These are phyloP conservation scores for Trichosporon sp. DNA, from an alignment of 1,284 basidiomycete species.

Conservation along the genomic window DNA sequence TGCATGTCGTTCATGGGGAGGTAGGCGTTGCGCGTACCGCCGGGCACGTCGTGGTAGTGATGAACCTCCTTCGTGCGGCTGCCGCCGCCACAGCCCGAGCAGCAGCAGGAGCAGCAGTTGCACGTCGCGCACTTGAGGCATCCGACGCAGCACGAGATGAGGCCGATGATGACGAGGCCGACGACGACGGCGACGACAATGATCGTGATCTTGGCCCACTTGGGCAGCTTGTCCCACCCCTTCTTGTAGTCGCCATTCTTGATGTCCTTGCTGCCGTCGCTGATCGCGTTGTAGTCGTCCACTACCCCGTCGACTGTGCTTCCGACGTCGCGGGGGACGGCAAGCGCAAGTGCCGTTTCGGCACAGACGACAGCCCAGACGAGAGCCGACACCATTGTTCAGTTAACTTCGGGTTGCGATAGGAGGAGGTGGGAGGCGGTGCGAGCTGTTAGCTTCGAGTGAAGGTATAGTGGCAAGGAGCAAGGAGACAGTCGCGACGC, in stretches of 20 bases:
- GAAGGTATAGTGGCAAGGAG: no score
- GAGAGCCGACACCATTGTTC: background rate
- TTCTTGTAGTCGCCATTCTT: slow-evolving; percentile 17
- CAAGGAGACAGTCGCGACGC: no score
- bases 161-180: slow-evolving; percentile 6
- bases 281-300: slow-evolving; percentile 6
- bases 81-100: background rate
- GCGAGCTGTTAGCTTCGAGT: background rate
- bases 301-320: background rate
- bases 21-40: background rate
- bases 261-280: background rate
- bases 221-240: slow-evolving; percentile 14
- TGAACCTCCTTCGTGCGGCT: background rate
- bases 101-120: slow-evolving; percentile 15
- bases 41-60: background rate
- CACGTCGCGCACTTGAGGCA: slow-evolving; percentile 11
- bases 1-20: slow-evolving; percentile 15
- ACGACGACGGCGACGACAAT: slow-evolving; percentile 11
- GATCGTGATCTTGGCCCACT: slow-evolving; percentile 2
- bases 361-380: background rate
- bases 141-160: slow-evolving; percentile 11
- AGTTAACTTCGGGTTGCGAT: background rate
- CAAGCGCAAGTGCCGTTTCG: slow-evolving; percentile 9
- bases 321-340: background rate
- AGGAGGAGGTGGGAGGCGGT: background rate